These are phyloP conservation scores for Lactifluus pinguis DNA, from an alignment of 768 basidiomycete species.

Conservation along the genomic window DNA sequence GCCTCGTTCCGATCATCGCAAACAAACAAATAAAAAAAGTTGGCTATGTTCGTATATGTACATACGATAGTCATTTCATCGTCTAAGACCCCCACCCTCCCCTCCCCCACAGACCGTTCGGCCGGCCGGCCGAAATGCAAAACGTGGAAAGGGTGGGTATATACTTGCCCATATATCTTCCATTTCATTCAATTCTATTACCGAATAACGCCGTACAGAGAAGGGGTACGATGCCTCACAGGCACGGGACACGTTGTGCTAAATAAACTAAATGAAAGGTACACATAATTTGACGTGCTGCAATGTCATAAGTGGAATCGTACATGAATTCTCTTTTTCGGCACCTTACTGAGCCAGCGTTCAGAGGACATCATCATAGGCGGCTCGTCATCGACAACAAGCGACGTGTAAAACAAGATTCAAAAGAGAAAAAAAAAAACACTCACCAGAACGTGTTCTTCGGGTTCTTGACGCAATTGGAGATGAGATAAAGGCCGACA, in stretches of 20 bases:
- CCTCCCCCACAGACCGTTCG: not conserved
- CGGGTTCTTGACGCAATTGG: not conserved
- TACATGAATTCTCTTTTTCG: not conserved
- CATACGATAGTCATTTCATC: not conserved
- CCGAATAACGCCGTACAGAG: constrained; percentile 9
- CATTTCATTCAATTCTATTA: constrained; percentile 1
- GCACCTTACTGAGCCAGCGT: not conserved
- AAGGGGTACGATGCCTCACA: not conserved
- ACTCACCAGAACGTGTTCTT: not conserved
- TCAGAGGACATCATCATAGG: not conserved
- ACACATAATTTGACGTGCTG: not conserved
- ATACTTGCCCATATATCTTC: not conserved
- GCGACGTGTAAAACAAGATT: too few species aligned
- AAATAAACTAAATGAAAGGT: not conserved
- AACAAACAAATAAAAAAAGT: too few species aligned
- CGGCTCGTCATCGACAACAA: too few species aligned
- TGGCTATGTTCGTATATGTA: not conserved
- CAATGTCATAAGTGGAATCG: not conserved
- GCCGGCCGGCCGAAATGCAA: not conserved
- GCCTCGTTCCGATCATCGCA: constrained; percentile 12
- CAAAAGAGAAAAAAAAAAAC: not conserved
- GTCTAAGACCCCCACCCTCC: too few species aligned
- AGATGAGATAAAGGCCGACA: not conserved
- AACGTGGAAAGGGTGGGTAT: not conserved
- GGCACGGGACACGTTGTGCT: not conserved